These are phyloP conservation scores for Lasiosphaeria ovina DNA, from an alignment of 495 filamentous ascomycete genomes.

Conservation along the genomic window DNA sequence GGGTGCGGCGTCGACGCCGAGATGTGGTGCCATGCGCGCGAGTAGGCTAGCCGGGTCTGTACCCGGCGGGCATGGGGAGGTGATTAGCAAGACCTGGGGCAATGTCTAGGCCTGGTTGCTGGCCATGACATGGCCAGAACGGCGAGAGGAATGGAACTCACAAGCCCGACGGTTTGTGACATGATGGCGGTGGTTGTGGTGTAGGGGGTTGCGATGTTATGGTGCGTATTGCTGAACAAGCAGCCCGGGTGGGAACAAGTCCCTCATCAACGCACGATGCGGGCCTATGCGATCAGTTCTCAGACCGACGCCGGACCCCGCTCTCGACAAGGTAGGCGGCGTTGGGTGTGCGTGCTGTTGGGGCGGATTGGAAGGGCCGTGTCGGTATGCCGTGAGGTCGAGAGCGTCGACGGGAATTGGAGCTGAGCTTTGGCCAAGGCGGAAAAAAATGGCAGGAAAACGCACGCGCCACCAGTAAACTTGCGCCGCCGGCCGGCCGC, in stretches of 20 bases:
- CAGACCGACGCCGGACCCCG: too few species aligned
- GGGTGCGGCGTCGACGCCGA: constrained; percentile 60
- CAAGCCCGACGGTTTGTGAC: constrained; percentile 68
- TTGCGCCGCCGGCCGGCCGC: too few species aligned
- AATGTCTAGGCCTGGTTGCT: background rate
- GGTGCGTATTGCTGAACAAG: background rate
- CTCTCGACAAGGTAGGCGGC: too few species aligned
- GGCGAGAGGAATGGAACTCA: constrained; percentile 34
- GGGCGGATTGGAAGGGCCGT: too few species aligned
- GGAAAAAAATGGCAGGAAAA: too few species aligned
- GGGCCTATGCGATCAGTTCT: constrained; percentile 4
- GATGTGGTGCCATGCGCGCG: constrained; percentile 88
- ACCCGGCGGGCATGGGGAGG: constrained; percentile 7
- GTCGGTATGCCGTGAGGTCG: too few species aligned
- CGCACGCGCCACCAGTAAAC: too few species aligned
- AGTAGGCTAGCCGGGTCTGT: constrained; percentile 95
- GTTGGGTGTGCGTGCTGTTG: too few species aligned
- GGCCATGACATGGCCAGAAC: background rate
- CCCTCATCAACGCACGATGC: constrained; percentile 17
- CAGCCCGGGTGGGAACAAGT: constrained; percentile 15
- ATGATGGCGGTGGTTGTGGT: constrained; percentile 40
- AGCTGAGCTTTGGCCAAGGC: too few species aligned
- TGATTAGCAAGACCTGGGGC: constrained; percentile 7
- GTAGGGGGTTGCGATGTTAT: constrained; percentile 17
- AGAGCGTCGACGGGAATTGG: too few species aligned